phyloP scores from a whole-genome alignment of 2,329 filamentous ascomycete species.

The Botryotinia convoluta region DNA sequence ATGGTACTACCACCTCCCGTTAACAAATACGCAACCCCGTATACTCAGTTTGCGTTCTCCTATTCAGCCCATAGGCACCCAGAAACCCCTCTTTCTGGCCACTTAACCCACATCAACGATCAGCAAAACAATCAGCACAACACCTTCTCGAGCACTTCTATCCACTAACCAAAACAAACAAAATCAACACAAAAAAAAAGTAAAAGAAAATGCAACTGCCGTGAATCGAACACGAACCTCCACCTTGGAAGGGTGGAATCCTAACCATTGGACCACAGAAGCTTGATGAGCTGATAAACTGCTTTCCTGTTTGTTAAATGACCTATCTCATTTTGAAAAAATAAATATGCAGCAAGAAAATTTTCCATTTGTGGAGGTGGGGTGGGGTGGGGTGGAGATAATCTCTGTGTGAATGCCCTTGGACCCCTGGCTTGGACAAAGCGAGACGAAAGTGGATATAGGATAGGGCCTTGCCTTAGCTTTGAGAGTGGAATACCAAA shows the following conservation, averaged over 20 bases:
- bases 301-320: neutral
- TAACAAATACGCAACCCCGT: no score
- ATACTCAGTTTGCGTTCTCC: no score
- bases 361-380: neutral
- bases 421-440: neutral
- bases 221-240: constrained; percentile 9
- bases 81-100: neutral
- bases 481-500: neutral
- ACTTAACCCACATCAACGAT: neutral
- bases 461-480: neutral
- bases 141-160: rapidly evolving
- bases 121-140: neutral
- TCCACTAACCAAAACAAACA: rapidly evolving
- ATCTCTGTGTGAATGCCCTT: neutral
- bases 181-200: neutral
- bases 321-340: rapidly evolving
- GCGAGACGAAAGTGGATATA: neutral
- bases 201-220: neutral
- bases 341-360: neutral
- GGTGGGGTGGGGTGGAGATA: neutral
- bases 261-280: constrained; percentile 14
- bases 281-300: neutral
- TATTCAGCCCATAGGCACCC: no score
- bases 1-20: no score
- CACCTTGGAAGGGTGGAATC: constrained; percentile 14